A percentile compares a stretch with the other conserved stretches of the same genome.
Conservation (phyloP, 257 asterid species). For the Mitragyna speciosa region DNA sequence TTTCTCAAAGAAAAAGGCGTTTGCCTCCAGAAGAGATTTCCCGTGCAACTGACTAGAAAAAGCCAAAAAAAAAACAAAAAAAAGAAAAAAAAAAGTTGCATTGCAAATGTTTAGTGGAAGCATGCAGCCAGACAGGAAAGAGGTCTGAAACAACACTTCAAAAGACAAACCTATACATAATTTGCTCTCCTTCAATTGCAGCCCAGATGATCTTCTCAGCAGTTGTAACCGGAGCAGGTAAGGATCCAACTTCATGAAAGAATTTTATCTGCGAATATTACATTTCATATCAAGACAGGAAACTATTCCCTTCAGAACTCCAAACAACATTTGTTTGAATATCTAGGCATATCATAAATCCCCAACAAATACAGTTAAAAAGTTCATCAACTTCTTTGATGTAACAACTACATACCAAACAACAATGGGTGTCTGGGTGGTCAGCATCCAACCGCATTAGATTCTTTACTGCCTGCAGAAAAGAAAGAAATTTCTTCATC, state of each 20-base stretch:
- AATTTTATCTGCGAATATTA: slow-evolving; percentile 61
- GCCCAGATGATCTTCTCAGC: slow-evolving; percentile 75
- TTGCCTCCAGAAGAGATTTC: slow-evolving; percentile 79
- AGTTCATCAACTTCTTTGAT: slow-evolving; percentile 14
- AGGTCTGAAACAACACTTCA: background rate
- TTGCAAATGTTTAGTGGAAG: background rate
- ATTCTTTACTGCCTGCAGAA: slow-evolving; percentile 81
- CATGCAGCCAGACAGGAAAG: background rate
- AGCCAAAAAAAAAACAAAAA: background rate
- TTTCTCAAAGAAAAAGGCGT: slow-evolving; percentile 67
- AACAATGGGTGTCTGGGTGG: slow-evolving; percentile 76
- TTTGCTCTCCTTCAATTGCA: slow-evolving; percentile 80
- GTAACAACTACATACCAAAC: slow-evolving; percentile 61
- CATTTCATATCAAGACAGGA: slow-evolving; percentile 11
- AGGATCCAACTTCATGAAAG: slow-evolving; percentile 71
- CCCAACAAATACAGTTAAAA: background rate
- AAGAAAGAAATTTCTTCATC: slow-evolving; percentile 13
- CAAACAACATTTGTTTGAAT: slow-evolving; percentile 2
- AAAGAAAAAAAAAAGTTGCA: background rate
- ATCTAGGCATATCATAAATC: background rate
- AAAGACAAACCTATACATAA: slow-evolving; percentile 56
- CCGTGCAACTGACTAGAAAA: slow-evolving; percentile 71
- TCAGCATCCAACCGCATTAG: slow-evolving; percentile 71
- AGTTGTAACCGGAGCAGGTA: slow-evolving; percentile 69
- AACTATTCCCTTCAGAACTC: slow-evolving; percentile 1